Evolutionary conservation across 2,329 filamentous ascomycete species (phyloP).

Genomic region (Pseudocercospora musae): DNA sequence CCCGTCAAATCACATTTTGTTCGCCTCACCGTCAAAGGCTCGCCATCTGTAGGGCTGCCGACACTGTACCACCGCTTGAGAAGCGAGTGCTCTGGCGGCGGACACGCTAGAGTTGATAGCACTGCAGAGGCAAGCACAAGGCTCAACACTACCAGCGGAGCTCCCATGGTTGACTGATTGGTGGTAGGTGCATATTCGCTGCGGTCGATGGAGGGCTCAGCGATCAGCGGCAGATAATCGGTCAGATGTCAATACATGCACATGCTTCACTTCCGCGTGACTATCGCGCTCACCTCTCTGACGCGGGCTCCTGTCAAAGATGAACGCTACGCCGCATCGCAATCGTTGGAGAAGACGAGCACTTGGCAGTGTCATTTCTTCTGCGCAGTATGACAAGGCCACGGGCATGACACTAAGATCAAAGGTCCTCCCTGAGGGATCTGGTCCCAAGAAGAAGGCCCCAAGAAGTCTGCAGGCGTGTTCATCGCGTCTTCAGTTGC

Average conservation of each 20-base stretch:
- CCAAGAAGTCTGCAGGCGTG: background rate
- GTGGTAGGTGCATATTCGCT: background rate
- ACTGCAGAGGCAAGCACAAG: background rate
- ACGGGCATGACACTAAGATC: background rate
- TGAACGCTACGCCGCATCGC: background rate
- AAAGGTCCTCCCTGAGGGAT: background rate
- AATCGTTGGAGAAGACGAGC: background rate
- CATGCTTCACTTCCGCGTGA: background rate
- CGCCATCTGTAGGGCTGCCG: background rate
- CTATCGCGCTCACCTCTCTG: background rate
- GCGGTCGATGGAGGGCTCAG: background rate
- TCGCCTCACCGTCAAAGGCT: background rate
- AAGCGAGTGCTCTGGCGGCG: background rate
- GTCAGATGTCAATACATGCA: background rate
- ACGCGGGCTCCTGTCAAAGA: background rate
- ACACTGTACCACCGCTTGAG: background rate
- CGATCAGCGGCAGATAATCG: too few relatives aligned
- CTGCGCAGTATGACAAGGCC: background rate
- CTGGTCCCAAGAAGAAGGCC: background rate
- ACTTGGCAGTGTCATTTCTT: background rate
- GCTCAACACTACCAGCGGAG: background rate
- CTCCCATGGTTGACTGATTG: background rate
- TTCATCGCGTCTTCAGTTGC: background rate
- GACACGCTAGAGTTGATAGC: background rate
- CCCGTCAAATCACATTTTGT: too few relatives aligned